Base-by-base conservation (phyloP, 148 eudicot species). In the Arbutus unedo region DNA sequence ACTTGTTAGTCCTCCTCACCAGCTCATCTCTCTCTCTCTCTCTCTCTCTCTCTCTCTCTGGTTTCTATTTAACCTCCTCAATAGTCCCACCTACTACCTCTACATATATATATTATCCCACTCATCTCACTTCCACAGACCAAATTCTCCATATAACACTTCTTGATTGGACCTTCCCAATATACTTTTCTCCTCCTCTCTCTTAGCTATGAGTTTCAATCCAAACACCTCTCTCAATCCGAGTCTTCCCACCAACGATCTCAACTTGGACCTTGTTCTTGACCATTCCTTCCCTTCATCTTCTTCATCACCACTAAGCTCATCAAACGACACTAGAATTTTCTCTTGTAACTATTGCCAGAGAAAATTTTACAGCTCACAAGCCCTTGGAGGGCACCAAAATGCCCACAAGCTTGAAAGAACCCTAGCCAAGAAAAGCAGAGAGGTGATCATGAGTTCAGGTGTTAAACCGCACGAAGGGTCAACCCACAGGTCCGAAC, bases 301-400 rank as follows among this genome's bases (percentile, higher is more conserved):
- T 3, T 82, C 87, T 0, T 85, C 88, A 19, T 81, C 91, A 8
- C 78, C 87, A 1, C 19, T 68, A 16, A 83, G 88, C 77, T 84
- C 86, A 2, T 85, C 85, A 0, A 50, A 55, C 18, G 92, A 88
- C 41, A 67, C 87, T 2, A 81, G 97, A 43, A 86, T 91, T 38
- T 93, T 91, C 79, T 90, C 94, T 8, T 92, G 95, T 82, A 90
- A 87, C 80, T 93, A 87, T 81, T 93, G 97, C 83, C 85, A 90
- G 45, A 92, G 95, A 13, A 93, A 91, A 80, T 93, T 93, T 67
- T 86, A 88, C 60, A 93, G 92, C 74, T 93, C 97, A 8, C 97
- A 93, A 84, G 97, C 97, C 0, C 89, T 92, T 11, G 95, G 95
- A 8, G 97, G 97, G 16, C 97, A 93, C 86, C 97, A 93, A 80